Evolutionary conservation across 2,329 filamentous ascomycete species (phyloP), one percentile per base, ranked within the genome.

Genomic region (Tolypocladium tundrense): DNA sequence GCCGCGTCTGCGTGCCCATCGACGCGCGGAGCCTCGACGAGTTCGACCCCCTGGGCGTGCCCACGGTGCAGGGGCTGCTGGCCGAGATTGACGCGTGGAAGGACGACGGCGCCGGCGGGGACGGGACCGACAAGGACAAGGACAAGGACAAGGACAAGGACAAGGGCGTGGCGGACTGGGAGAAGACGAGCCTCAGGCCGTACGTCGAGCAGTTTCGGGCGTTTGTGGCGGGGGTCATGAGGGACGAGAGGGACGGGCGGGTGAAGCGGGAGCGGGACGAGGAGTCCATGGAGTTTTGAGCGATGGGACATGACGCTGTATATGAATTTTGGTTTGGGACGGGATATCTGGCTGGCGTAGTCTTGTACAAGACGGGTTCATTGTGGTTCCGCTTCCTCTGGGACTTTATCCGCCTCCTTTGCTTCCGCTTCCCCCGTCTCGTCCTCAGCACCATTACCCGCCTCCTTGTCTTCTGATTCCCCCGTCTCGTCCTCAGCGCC

Each of bases 1-100:
- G 94, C 1, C 79, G 93, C 57, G 90, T 99, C 8, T 99, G 94
- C 76, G 94, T 99, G 55, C 94, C 94, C 2, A 97, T 99, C 66
- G 90, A 97, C 69, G 82, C 85, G 1, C 76, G 68, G 54, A 79
- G 75, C 6, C 81, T 93, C 0, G 90, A 94, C 54, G 81, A 86
- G 4, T 99, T 99, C 66, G 90, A 97, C 68, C 94, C 94, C 0
- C 77, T 96, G 0, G 77, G 73, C 2, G 93, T 97, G n/a, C 94
- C 94, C 1, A 97, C 91, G 0, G 91, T 97, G 4, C 90, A 89
- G 60, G 79, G 87, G 54, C 76, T 99, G 58, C 75, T 97, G 27
- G 79, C 77, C 6, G 91, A 99, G 75, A 96, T 99, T 66, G 92
- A 99, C 70, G 77, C 82, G 24, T 97, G 90, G 85, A 81, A 85